phyloP scores from a whole-genome alignment of 768 basidiomycete species.

The Trametes coccinea region DNA sequence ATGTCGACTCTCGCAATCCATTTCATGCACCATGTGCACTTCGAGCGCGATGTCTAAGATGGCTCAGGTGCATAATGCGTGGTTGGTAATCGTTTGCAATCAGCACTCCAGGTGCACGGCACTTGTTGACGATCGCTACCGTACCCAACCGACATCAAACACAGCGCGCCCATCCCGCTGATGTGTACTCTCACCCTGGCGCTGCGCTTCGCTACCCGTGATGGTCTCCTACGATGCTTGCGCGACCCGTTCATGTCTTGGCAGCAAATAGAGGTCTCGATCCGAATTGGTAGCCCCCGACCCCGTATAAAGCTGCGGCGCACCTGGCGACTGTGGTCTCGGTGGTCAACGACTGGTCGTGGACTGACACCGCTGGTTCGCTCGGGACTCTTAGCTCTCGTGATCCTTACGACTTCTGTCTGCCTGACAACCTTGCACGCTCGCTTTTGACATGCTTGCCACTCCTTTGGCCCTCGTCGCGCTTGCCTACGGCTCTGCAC shows the following conservation, averaged over 20 bases:
- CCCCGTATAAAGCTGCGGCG: not conserved
- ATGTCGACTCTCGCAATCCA: no score
- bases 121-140: no score
- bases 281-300: not conserved
- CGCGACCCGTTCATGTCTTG: not conserved
- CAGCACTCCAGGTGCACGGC: no score
- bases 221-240: not conserved
- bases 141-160: no score
- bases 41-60: no score
- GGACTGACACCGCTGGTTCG: not conserved
- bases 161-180: not conserved
- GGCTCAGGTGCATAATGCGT: no score
- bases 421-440: no score
- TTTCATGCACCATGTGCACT: no score
- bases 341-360: conserved; percentile 16
- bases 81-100: no score
- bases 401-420: not conserved
- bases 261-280: not conserved
- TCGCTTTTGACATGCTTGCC: not conserved
- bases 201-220: not conserved
- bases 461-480: not conserved
- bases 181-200: not conserved
- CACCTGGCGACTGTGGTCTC: not conserved
- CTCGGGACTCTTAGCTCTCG: not conserved
- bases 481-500: conserved; percentile 4